Evolutionary conservation across 805 yeast species (phyloP), one percentile per base, ranked within the genome.

Genomic region (Lachancea waltii): DNA sequence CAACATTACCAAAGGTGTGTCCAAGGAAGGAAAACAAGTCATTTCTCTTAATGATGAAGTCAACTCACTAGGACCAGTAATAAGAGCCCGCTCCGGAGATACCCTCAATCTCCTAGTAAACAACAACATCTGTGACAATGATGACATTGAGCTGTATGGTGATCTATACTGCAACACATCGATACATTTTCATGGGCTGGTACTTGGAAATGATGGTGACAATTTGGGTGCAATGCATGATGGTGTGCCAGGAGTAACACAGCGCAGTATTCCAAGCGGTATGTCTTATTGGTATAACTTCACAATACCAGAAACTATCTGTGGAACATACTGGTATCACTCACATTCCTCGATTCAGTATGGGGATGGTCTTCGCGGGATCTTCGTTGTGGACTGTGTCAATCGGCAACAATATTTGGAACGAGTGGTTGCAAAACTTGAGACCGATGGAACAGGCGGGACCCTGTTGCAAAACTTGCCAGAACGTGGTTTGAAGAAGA

Each of bases 251-350:
- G 45, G 45, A 4, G 37, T 82, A 15, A 77, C 85, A 10, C 89
- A 82, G 55, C 76, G 83, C 56, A 85, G 87, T 27, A 79, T 82
- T 45, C 69, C 76, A 27, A 77, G 81, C 9, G 80, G 78, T 18
- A 75, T 74, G 46, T 69, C 79, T 2, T 71, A 69, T 54, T 60
- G 77, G 48, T 71, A 75, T 44, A 53, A 57, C 25, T 71, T 74
- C 43, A 65, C 65, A 10, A 47, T 64, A 3, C 76, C 76, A 33
- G 36, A 40, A 23, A 56, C 54, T 37, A 68, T 66, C 23, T 62
- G 67, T 35, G 81, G 81, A 0, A 69, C 78, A 0, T 69, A 56
- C 39, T 75, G 81, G 80, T 75, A 73, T 50, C 81, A 75, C 48
- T 67, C 78, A 2, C 80, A 75, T 41, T 64, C 63, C 34, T 53